Base-by-base conservation (phyloP, 164 flowering plant genomes). In the Aristolochia fimbriata region DNA sequence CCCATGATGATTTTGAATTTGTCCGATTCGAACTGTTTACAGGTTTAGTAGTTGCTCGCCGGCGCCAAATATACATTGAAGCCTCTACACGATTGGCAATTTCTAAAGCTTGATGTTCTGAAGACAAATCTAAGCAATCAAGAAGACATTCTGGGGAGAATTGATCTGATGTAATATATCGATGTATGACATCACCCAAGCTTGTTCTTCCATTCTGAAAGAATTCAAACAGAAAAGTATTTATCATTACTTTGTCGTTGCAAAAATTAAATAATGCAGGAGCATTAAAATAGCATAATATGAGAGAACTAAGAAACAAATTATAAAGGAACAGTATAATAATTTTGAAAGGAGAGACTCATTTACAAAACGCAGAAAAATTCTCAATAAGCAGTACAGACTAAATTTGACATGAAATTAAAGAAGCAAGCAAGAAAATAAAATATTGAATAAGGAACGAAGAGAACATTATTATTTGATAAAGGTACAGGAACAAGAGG, bases 81-180 rank as follows among this genome's bases (percentile, higher is more conserved):
- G 97, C 88, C 69, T 94, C 99, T 37, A 88, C 85, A 31, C 90
- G 95, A 60, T 91, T 94, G 41, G 96, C 97, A 48, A 94, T 77
- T 68, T 94, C 99, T 37, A 88, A 65, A 50, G 89, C 96, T 54
- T 80, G 78, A 68, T 85, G 91, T 57, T 94, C 99, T 19, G 93
- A 78, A 7, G 96, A 79, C 51, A 91, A 73, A 63, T 91, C 95
- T 23, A 94, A 80, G 80, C 87, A 94, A 73, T 91, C 97, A 59
- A 94, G 95, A 72, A 94, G 80, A 68, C 91, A 84, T 48, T 94
- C 99, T 0, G 96, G 68, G 2, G 91, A 91, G 78, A 94, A 91
- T n/a, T 88, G 85, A 48, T 86, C 93, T 37, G 99, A 91, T 10
- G 95, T 86, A 12, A 94, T 85, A 43, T 88, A 88, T 45, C 93